These are phyloP conservation scores for Cryptococcus depauperatus DNA, from an alignment of 1,284 basidiomycete genomes.

Conservation along the genomic window DNA sequence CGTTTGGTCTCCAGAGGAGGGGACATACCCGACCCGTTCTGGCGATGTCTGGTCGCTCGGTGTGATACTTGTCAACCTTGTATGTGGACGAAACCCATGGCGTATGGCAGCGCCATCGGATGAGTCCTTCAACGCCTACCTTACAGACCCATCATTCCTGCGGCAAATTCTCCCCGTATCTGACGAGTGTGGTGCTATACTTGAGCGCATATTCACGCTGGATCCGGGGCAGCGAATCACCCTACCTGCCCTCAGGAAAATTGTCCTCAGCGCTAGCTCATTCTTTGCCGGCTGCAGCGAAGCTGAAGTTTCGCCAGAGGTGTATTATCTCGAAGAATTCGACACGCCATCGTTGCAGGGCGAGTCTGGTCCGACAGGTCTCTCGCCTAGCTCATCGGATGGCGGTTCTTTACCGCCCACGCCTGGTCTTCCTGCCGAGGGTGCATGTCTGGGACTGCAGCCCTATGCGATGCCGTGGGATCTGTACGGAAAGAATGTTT, in stretches of 20 bases:
- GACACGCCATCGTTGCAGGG: slow-evolving; percentile 35
- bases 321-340: slow-evolving; percentile 31
- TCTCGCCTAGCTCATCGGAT: slow-evolving; percentile 27
- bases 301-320: slow-evolving; percentile 18
- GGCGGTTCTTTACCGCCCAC: slow-evolving; percentile 35
- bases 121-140: slow-evolving; percentile 62
- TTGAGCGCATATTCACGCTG: slow-evolving; percentile 57
- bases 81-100: slow-evolving; percentile 84
- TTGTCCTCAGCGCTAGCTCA: slow-evolving; percentile 42
- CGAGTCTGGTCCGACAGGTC: slow-evolving; percentile 33
- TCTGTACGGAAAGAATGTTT: no score
- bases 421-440: slow-evolving; percentile 16
- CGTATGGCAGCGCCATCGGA: slow-evolving; percentile 63
- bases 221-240: slow-evolving; percentile 51
- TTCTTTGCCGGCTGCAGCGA: slow-evolving; percentile 10
- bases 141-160: slow-evolving; percentile 61
- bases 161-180: slow-evolving; percentile 61
- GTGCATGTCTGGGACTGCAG: no score
- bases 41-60: slow-evolving; percentile 93
- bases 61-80: slow-evolving; percentile 83
- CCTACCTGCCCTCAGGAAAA: slow-evolving; percentile 58
- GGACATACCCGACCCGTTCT: slow-evolving; percentile 59
- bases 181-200: slow-evolving; percentile 46
- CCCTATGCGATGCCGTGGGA: no score
- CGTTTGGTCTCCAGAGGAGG: slow-evolving; percentile 48